Evolutionary conservation across 306 rosid species (phyloP).

Genomic region (Cucurbita ficifolia): DNA sequence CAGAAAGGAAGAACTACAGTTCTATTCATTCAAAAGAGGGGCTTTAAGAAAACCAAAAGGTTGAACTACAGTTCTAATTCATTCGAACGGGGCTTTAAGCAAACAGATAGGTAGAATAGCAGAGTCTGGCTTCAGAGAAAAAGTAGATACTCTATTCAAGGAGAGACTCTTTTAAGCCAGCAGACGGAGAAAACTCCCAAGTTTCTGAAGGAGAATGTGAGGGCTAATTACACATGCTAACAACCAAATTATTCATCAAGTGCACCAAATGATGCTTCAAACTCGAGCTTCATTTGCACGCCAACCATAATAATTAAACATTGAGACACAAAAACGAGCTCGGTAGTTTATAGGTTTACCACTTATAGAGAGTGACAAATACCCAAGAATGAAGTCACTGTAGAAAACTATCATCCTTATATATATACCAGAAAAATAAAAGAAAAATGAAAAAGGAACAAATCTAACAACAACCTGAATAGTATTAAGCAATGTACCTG

Average conservation of each 20-base stretch:
- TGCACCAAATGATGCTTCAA: not conserved
- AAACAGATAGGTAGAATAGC: not conserved
- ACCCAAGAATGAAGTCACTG: not conserved
- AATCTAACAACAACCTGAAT: not conserved
- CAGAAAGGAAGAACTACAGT: not conserved
- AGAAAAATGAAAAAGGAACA: not conserved
- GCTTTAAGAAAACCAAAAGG: not conserved
- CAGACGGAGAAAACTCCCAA: not conserved
- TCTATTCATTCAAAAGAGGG: not conserved
- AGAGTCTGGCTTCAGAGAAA: not conserved
- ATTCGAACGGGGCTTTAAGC: not conserved
- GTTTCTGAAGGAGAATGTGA: not conserved
- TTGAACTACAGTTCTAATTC: not conserved
- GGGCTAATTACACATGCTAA: not conserved
- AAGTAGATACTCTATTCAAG: not conserved
- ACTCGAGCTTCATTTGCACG: not conserved
- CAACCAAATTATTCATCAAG: not conserved
- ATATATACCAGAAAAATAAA: not conserved
- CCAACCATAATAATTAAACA: not conserved
- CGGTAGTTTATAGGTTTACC: not conserved
- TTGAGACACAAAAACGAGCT: not conserved
- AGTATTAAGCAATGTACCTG: conserved; percentile 43
- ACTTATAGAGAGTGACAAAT: not conserved
- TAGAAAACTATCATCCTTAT: not conserved
- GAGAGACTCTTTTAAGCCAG: not conserved